Percentiles rank a stretch among this genome's conserved stretches.
Conservation (phyloP, 495 filamentous ascomycete genomes). For the Penicillium salamii region DNA sequence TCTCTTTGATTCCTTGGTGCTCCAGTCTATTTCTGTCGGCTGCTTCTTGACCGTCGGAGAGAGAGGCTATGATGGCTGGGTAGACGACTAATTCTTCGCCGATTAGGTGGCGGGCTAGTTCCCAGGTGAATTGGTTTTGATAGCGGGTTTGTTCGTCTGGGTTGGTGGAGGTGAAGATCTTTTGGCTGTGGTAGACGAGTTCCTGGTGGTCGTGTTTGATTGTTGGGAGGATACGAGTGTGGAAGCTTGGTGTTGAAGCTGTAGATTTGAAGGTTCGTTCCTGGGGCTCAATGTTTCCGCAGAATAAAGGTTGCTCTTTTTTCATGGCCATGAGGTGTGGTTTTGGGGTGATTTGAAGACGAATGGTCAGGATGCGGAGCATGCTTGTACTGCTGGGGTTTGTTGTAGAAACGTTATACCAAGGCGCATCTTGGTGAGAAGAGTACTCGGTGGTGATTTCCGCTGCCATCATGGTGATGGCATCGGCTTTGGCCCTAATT, state of each 20-base stretch:
- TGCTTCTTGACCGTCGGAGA: constrained; percentile 47
- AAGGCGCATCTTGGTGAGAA: too few relatives aligned
- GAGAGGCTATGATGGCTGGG: constrained; percentile 57
- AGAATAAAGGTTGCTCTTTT: neutral
- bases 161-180: constrained; percentile 49
- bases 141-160: constrained; percentile 48
- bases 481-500: constrained; percentile 4
- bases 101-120: constrained; percentile 63
- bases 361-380: constrained; percentile 1
- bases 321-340: constrained; percentile 2
- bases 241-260: constrained; percentile 2
- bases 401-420: too few relatives aligned
- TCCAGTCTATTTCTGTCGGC: constrained; percentile 54
- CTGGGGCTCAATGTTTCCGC: constrained; percentile 8
- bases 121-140: constrained; percentile 71
- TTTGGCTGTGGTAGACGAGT: constrained; percentile 56
- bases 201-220: constrained; percentile 64
- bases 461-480: constrained; percentile 16
- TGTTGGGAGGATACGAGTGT: constrained; percentile 42
- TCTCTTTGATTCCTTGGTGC: constrained; percentile 59
- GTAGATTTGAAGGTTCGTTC: constrained; percentile 2
- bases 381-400: too few relatives aligned
- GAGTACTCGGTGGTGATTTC: constrained; percentile 6
- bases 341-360: neutral
- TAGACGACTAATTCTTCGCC: constrained; percentile 70